Evolutionary conservation across 805 yeast species (phyloP).

Genomic region (Cyberlindnera samutprakarnensis): DNA sequence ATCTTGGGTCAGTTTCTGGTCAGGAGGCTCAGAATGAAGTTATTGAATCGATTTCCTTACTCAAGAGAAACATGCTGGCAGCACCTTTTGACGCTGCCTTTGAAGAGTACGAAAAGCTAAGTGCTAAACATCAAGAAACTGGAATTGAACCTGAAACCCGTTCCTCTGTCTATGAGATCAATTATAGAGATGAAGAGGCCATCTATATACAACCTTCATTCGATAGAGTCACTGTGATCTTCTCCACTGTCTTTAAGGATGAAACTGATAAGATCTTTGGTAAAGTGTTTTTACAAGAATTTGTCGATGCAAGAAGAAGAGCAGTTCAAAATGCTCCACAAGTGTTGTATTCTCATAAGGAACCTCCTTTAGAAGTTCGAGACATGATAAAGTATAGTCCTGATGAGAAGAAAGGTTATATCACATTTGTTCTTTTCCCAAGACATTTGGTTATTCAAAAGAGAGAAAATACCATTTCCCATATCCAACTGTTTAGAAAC

Average conservation of each 20-base stretch:
- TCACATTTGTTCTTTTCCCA: conserved; percentile 73
- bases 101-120: conserved; percentile 61
- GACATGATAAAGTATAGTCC: conserved; percentile 31
- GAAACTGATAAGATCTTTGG: conserved; percentile 93
- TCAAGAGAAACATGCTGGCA: conserved; percentile 84
- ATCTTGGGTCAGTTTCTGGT: conserved; percentile 36
- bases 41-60: conserved; percentile 57
- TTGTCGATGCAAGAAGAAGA: conserved; percentile 92
- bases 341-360: conserved; percentile 82
- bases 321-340: conserved; percentile 98
- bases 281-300: conserved; percentile 84
- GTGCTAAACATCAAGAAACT: conserved; percentile 22
- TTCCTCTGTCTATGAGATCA: conserved; percentile 32
- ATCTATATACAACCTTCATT: conserved; percentile 86
- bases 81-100: conserved; percentile 91
- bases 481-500: conserved; percentile 86
- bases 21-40: conserved; percentile 45
- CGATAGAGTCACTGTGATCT: conserved; percentile 94
- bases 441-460: conserved; percentile 63
- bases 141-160: conserved; percentile 20
- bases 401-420: conserved; percentile 43
- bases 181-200: conserved; percentile 90
- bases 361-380: conserved; percentile 86
- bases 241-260: conserved; percentile 90
- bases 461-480: conserved; percentile 83